Conservation (phyloP, 768 basidiomycete species). For the Tricholoma bakamatsutake region DNA sequence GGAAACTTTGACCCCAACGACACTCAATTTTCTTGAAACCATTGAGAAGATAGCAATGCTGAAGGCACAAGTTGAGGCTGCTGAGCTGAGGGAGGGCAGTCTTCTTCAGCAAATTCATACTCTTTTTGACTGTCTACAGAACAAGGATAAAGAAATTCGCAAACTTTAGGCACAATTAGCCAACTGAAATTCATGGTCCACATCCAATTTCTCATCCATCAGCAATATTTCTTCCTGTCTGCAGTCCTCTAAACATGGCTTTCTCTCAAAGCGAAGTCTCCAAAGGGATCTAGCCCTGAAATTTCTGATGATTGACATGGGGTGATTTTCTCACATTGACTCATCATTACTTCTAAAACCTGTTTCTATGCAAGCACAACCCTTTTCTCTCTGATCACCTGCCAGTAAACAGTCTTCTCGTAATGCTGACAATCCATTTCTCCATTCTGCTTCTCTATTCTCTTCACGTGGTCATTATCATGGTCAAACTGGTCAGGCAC, state of each 20-base stretch:
- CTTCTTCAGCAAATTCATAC: neutral
- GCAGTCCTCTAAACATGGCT: no score
- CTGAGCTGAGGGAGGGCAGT: no score
- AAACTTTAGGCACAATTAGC: neutral
- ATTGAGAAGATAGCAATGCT: no score
- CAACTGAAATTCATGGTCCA: neutral
- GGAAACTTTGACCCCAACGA: no score
- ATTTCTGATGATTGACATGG: neutral
- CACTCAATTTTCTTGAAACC: no score
- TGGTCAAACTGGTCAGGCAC: no score
- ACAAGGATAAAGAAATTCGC: neutral
- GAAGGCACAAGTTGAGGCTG: no score
- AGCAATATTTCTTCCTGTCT: neutral
- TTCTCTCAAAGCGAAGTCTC: no score
- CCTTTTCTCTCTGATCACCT: neutral
- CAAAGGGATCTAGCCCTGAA: neutral
- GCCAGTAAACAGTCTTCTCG: neutral
- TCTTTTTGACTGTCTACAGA: neutral
- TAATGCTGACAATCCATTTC: no score
- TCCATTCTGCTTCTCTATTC: no score
- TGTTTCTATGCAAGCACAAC: neutral
- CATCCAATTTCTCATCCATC: neutral
- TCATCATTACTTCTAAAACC: neutral
- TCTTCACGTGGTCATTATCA: no score
- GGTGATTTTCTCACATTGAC: neutral